Evolutionary conservation across 1,284 basidiomycete genomes (phyloP), one percentile per base, ranked within the genome.

Genomic region (Ceratobasidium sp.): DNA sequence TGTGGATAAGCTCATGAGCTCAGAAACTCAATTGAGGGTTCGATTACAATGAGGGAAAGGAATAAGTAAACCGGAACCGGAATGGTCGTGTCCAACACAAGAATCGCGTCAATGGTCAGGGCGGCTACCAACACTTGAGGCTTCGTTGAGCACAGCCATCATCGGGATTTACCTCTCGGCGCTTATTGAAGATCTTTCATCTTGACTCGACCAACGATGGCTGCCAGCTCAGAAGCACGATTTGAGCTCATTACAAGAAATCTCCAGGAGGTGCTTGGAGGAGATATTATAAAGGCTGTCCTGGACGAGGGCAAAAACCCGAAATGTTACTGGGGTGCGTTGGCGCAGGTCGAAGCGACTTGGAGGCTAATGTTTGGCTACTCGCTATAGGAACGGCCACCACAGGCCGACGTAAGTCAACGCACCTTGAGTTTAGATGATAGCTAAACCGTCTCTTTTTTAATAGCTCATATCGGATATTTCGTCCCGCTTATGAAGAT

Each of bases 401-500:
- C 0, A 99, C 96, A 2, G 96, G 96, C 73, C 82, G 94, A 81
- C 96, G 94, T 96, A 78, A 80, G 92, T 81, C 31, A 29, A 22
- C 12, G 29, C 27, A 45, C 35, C 2, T 60, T 17, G 20, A 27
- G 34, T 34, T 47, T 8, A 43, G 43, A 47, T 53, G 22, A 54
- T n/a, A 64, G 12, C 13, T 27, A 60, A 40, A 50, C 25, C 40
- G 43, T 27, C 5, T 34, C 20, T 35, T 45, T 40, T 60, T 57
- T 10, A 67, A 34, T 70, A 97, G 94, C 95, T 25, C 96, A 99
- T 76, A 91, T 99, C 71, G 97, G 94, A 12, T 99, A 99, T 84
- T 95, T 98, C 77, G 96, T 97, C 0, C 89, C 97, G 2, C 82
- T 99, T 70, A 90, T 89, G 56, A 99, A 99, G 83, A 94, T 98